A percentile compares a stretch with the other conserved stretches of the same genome.
Conservation (phyloP, 768 basidiomycete genomes). For the Rhodotorula sphaerocarpa region DNA sequence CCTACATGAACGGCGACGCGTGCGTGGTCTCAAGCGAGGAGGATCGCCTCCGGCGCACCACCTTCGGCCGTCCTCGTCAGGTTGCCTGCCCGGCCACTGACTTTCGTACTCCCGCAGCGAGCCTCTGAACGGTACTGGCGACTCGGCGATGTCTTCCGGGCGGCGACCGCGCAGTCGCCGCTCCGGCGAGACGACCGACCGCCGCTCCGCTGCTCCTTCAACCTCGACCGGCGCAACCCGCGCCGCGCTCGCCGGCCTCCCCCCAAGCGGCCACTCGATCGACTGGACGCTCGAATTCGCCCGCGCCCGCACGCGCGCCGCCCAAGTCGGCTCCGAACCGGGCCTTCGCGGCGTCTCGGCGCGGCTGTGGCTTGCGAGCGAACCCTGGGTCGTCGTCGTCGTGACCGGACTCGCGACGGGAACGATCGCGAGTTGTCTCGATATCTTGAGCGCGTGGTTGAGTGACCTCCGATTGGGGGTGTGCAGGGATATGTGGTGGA, state of each 20-base stretch:
- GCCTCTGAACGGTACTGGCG: background rate
- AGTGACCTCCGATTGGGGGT: constrained; percentile 34
- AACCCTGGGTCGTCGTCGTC: constrained; percentile 34
- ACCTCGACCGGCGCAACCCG: too few relatives aligned
- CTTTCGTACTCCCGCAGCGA: too few relatives aligned
- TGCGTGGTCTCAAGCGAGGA: too few relatives aligned
- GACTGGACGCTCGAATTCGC: constrained; percentile 31
- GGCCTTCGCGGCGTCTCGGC: constrained; percentile 10
- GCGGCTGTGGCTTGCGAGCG: constrained; percentile 16
- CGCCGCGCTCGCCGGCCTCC: too few relatives aligned
- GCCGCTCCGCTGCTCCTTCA: background rate
- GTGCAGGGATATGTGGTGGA: constrained; percentile 38
- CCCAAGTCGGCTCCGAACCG: background rate
- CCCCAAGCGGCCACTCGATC: background rate
- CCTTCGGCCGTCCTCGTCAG: background rate
- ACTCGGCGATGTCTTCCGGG: too few relatives aligned
- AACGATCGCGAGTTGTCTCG: constrained; percentile 33
- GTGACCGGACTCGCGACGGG: constrained; percentile 35
- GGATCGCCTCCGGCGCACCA: too few relatives aligned
- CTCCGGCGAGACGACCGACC: background rate
- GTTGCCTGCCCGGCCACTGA: too few relatives aligned
- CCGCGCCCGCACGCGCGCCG: background rate
- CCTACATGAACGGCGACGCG: background rate
- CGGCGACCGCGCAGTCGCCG: background rate
- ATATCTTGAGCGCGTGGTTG: constrained; percentile 36